Conservation (phyloP, 1,284 basidiomycete genomes). For the Trametes versicolor region DNA sequence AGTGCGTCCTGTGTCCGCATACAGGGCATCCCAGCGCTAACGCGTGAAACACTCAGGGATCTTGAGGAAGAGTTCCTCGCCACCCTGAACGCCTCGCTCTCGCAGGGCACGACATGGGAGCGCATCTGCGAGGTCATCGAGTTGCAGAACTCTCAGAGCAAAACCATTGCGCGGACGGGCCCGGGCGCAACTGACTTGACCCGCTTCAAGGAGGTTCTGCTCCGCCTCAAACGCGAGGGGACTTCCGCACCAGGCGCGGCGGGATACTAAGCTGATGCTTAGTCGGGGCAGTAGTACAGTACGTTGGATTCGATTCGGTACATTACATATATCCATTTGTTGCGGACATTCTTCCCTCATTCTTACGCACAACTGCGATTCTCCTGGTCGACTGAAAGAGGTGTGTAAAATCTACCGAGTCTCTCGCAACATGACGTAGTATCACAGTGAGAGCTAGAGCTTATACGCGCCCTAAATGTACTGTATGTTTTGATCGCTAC, state of each 20-base stretch:
- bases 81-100: slow-evolving; percentile 79
- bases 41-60: slow-evolving; percentile 64
- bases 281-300: slow-evolving; percentile 14
- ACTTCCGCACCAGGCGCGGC: slow-evolving; percentile 91
- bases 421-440: too few relatives aligned
- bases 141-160: slow-evolving; percentile 96
- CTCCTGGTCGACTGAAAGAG: too few relatives aligned
- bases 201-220: slow-evolving; percentile 91
- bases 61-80: slow-evolving; percentile 87
- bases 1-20: slow-evolving; percentile 64
- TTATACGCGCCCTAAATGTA: too few relatives aligned
- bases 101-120: slow-evolving; percentile 95
- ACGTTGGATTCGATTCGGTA: slow-evolving; percentile 19
- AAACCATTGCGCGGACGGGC: slow-evolving; percentile 90
- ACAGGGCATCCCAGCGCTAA: background rate
- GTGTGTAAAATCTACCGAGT: too few relatives aligned
- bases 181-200: slow-evolving; percentile 92
- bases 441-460: too few relatives aligned
- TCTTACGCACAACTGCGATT: background rate
- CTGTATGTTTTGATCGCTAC: too few relatives aligned
- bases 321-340: slow-evolving; percentile 26
- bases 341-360: slow-evolving; percentile 6
- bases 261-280: slow-evolving; percentile 72
- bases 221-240: slow-evolving; percentile 89
- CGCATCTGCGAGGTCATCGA: slow-evolving; percentile 90